Base-by-base conservation (phyloP, 2,329 filamentous ascomycete genomes). In the Magnaporthiopsis poae region DNA sequence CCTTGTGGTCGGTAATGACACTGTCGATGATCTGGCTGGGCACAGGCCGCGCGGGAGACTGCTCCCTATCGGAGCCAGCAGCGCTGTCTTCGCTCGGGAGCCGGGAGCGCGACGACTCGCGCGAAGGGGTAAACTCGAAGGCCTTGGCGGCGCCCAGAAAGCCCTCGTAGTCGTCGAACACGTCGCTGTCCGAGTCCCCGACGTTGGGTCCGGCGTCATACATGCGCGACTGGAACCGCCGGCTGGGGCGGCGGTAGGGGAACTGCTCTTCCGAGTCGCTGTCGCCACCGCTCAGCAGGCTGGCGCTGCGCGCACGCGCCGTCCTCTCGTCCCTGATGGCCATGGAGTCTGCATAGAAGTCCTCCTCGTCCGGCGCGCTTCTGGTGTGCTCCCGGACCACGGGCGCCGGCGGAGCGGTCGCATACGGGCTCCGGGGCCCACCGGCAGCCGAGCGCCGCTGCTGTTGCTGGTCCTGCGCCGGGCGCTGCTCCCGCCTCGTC, bases 101-200 rank as follows among this genome's bases (percentile, higher is more conserved):
- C 12, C 31, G 29, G 33, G 61, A 62, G 9, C 29, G 29, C 15
- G 61, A 62, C 15, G 61, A 62, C 5, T 33, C 36, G 15, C 61
- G 61, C 61, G 61, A 62, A 2, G 61, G 61, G 33, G 61, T 62
- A 7, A 62, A 62, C 33, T 62, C 61, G 5, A 62, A 62, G 27
- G 29, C 21, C 33, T 62, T 62, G 13, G 61, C 12, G 21, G 33
- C 12, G 33, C 46, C 46, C 46, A 35, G 29, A 33, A 62, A 62
- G 33, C 33, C 33, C 21, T 62, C 61, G 61, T 35, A 62, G 27
- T 62, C 61, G 33, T 62, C 61, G 21, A 62, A 62, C 13, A 27
- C 60, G 25, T 61, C 60, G 27, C 60, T 61, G 60, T 33, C 60
- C 12, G 27, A 31, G 27, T 61, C 60, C 12, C 5, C 46, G 21